Conservation (phyloP, 148 eudicot genomes). For the Chenopodium quinoa region DNA sequence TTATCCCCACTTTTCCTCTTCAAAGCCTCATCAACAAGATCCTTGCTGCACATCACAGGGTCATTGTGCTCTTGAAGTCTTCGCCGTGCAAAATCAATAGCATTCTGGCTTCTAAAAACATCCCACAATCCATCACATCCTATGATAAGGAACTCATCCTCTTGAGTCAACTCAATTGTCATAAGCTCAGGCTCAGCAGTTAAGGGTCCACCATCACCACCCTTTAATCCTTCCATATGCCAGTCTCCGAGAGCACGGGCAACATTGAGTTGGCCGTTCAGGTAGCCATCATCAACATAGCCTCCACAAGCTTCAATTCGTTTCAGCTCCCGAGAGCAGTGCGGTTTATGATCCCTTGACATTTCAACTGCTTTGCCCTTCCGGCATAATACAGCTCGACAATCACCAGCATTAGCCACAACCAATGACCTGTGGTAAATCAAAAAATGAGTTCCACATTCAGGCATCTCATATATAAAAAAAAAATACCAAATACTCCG, state of each 20-base stretch:
- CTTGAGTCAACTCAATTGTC: constrained; percentile 57
- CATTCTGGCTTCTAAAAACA: constrained; percentile 88
- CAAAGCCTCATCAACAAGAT: constrained; percentile 75
- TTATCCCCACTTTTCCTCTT: constrained; percentile 88
- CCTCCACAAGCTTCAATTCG: constrained; percentile 92
- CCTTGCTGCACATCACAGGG: constrained; percentile 68
- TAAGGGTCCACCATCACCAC: constrained; percentile 58
- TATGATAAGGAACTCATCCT: constrained; percentile 87
- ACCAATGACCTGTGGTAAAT: constrained; percentile 54
- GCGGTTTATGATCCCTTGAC: constrained; percentile 90
- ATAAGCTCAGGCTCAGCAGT: constrained; percentile 81
- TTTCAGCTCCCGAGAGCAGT: constrained; percentile 49
- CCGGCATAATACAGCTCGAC: constrained; percentile 85
- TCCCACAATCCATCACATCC: constrained; percentile 97
- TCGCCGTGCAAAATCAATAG: constrained; percentile 87
- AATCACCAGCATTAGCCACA: constrained; percentile 96
- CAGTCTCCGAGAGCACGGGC: constrained; percentile 94
- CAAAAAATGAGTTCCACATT: neutral
- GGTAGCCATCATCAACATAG: constrained; percentile 78
- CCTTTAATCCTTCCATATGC: constrained; percentile 81
- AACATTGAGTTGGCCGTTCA: constrained; percentile 83
- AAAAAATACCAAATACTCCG: neutral
- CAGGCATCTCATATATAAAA: neutral
- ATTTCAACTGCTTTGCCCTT: constrained; percentile 83
- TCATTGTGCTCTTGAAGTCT: constrained; percentile 87